Conservation (phyloP, 2,329 filamentous ascomycete genomes). For the Aspergillus tubingensis region DNA sequence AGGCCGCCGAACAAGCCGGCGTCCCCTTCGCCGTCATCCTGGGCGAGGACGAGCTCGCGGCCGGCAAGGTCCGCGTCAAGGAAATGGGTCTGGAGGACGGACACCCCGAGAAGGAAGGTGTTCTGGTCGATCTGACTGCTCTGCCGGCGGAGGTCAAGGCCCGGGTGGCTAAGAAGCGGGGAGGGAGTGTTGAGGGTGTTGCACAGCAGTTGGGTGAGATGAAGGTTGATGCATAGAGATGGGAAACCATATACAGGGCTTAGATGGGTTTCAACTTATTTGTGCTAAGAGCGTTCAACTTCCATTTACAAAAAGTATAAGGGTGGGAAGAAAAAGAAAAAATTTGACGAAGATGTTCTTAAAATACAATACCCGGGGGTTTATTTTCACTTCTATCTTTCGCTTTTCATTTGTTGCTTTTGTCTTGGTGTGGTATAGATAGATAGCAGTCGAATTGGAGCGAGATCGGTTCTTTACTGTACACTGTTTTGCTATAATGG, state of each 20-base stretch:
- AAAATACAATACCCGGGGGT: conserved; percentile 13
- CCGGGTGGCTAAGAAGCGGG: conserved; percentile 27
- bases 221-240: conserved; percentile 20
- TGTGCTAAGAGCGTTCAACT: too few species aligned
- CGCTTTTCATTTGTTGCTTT: background rate
- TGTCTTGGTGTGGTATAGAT: background rate
- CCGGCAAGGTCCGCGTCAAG: conserved; percentile 86
- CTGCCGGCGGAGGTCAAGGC: conserved; percentile 30
- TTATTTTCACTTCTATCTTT: background rate
- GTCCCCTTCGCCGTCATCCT: conserved; percentile 87
- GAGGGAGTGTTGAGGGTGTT: conserved; percentile 9
- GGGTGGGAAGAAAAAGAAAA: background rate
- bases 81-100: conserved; percentile 75
- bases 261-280: background rate
- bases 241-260: background rate
- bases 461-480: too few species aligned
- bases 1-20: conserved; percentile 76
- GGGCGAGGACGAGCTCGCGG: conserved; percentile 83
- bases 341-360: conserved; percentile 3
- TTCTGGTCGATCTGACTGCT: conserved; percentile 63
- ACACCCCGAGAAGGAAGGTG: conserved; percentile 87
- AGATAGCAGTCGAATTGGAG: conserved; percentile 16
- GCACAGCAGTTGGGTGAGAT: conserved; percentile 27
- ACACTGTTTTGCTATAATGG: too few species aligned
- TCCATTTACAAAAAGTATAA: background rate